Evolutionary conservation across 2,329 filamentous ascomycete species (phyloP), one percentile per base, ranked within the genome.

Genomic region (Blumeria hordei): DNA sequence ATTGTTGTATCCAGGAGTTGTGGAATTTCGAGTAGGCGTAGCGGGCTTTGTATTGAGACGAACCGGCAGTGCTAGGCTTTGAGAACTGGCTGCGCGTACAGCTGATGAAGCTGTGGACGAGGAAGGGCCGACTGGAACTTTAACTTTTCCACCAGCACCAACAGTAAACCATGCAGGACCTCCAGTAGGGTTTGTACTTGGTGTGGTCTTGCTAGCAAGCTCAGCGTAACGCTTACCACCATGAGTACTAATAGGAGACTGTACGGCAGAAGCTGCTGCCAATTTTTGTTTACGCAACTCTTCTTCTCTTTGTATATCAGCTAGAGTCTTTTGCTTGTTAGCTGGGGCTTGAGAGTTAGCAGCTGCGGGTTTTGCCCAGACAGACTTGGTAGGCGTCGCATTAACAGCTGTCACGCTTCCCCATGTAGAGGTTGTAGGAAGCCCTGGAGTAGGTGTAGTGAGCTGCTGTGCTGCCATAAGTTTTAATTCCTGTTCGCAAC

Each of bases 261-360:
- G 67, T 39, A 70, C 68, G 57, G 71, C 69, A 12, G 66, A 67
- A 16, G 71, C 66, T 21, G 73, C 69, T 10, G 72, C 70, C 28
- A 71, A 68, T 61, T 78, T 76, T 63, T 83, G 81, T 74, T 98
- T 98, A 60, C 85, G 81, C 16, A 76, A 75, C 65, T 96, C 92
- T 65, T 98, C 92, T 69, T 98, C 92, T 59, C 88, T 88, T 67
- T 96, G 92, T 57, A 98, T 96, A 61, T 96, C 90, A 28, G 88
- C 86, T 47, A 96, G 73, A 0, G 88, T 94, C 76, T 95, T 95
- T 73, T 93, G 92, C 69, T 64, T 66, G 34, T 68, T 66, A 41
- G 68, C 66, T 10, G 68, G 60, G 33, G 65, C 60, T 53, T 64
- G 66, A 39, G 66, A 61, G 62, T 73, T 74, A 54, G 60, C 47